Conservation (phyloP, 2,329 filamentous ascomycete genomes). For the Aspergillus intermedius region DNA sequence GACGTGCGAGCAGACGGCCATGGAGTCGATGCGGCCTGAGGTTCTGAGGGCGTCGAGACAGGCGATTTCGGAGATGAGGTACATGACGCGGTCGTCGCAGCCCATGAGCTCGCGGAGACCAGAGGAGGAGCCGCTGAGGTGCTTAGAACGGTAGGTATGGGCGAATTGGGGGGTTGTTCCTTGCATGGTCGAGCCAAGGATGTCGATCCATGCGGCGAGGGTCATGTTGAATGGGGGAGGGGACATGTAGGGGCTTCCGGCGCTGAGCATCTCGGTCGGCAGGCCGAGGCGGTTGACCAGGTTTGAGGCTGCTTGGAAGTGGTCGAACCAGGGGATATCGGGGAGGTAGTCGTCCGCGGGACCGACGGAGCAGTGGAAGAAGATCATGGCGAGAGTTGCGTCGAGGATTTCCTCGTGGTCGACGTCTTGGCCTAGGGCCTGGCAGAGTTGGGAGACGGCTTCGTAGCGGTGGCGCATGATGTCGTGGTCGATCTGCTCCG, state of each 20-base stretch:
- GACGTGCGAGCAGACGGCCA: slow-evolving; percentile 82
- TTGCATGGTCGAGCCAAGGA: slow-evolving; percentile 87
- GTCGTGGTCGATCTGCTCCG: slow-evolving; percentile 75
- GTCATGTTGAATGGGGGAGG: slow-evolving; percentile 87
- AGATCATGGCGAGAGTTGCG: slow-evolving; percentile 88
- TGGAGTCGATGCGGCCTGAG: slow-evolving; percentile 71
- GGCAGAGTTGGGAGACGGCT: slow-evolving; percentile 78
- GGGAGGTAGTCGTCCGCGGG: slow-evolving; percentile 75
- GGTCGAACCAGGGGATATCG: slow-evolving; percentile 94
- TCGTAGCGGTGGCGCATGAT: slow-evolving; percentile 90
- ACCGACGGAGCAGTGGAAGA: slow-evolving; percentile 90
- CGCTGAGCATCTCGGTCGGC: slow-evolving; percentile 58
- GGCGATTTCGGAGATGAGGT: slow-evolving; percentile 93
- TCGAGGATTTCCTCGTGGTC: slow-evolving; percentile 85
- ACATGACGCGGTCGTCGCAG: slow-evolving; percentile 96
- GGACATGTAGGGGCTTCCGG: slow-evolving; percentile 53
- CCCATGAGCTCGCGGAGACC: slow-evolving; percentile 93
- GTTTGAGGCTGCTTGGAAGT: slow-evolving; percentile 85
- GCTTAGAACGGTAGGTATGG: slow-evolving; percentile 92
- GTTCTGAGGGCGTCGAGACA: slow-evolving; percentile 86
- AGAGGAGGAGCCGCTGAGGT: slow-evolving; percentile 58
- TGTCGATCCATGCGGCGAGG: slow-evolving; percentile 84
- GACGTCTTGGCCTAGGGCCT: slow-evolving; percentile 70
- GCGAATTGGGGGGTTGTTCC: slow-evolving; percentile 81
- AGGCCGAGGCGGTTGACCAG: slow-evolving; percentile 81